These are phyloP conservation scores for Solanum pinnatisectum DNA, from an alignment of 257 asterid genomes.

Conservation along the genomic window DNA sequence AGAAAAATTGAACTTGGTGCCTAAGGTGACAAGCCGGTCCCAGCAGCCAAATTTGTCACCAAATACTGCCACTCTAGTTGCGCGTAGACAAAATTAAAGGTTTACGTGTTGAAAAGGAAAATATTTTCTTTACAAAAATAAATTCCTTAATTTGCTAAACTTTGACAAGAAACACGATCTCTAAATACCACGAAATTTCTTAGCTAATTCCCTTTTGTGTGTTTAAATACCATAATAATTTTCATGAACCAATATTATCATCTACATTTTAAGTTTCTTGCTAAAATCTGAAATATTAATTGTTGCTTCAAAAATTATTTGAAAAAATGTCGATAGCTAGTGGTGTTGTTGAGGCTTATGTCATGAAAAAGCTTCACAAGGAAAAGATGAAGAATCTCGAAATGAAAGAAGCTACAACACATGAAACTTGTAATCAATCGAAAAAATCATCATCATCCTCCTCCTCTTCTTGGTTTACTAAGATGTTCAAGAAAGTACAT, in stretches of 20 bases:
- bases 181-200: not conserved
- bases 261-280: not conserved
- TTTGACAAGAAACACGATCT: too few species aligned
- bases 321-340: constrained; percentile 21
- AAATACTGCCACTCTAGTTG: too few species aligned
- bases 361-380: constrained; percentile 24
- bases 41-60: too few species aligned
- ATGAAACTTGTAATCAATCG: not conserved
- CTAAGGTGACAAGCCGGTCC: too few species aligned
- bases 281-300: not conserved
- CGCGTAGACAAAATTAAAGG: too few species aligned
- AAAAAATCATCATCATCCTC: not conserved
- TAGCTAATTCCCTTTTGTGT: not conserved
- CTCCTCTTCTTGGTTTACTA: not conserved
- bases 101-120: too few species aligned
- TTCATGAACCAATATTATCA: not conserved
- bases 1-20: too few species aligned
- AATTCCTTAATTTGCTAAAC: not conserved
- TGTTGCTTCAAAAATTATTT: not conserved
- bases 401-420: not conserved
- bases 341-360: constrained; percentile 33
- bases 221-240: not conserved
- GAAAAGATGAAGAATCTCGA: constrained; percentile 29
- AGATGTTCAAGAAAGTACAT: not conserved
- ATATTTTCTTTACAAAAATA: too few species aligned